Percentiles rank a stretch among this genome's conserved stretches.
phyloP scores from a whole-genome alignment of 2,329 filamentous ascomycete species.

The Didymella pinodella region DNA sequence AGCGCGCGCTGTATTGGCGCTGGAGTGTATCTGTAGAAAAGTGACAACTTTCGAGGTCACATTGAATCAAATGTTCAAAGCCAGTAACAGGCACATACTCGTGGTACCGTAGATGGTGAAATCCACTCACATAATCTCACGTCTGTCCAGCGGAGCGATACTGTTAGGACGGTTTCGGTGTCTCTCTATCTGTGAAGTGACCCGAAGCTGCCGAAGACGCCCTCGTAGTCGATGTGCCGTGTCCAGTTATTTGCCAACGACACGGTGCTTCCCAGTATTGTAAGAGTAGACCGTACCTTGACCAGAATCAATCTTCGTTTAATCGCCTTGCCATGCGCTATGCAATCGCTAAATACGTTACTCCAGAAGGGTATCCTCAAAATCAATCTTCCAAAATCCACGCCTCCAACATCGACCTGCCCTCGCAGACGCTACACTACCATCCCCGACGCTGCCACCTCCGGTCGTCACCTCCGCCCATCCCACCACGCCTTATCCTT shows the following conservation, averaged over 20 bases:
- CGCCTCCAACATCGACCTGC: not conserved
- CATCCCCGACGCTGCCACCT: not conserved
- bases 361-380: constrained; percentile 20
- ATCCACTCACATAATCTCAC: not conserved
- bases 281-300: not conserved
- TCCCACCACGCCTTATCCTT: constrained; percentile 50
- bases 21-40: constrained; percentile 1
- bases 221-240: too few species aligned
- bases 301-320: not conserved
- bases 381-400: constrained; percentile 6
- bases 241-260: too few species aligned
- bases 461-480: constrained; percentile 25
- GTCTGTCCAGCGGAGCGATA: not conserved
- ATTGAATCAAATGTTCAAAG: not conserved
- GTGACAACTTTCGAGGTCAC: constrained; percentile 4
- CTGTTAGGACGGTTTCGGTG: too few species aligned
- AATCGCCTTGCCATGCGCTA: constrained; percentile 12
- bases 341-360: constrained; percentile 16
- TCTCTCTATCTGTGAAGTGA: too few species aligned
- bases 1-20: constrained; percentile 11
- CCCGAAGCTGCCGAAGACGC: too few species aligned
- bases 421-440: not conserved
- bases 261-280: not conserved
- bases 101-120: not conserved
- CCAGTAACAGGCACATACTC: not conserved